These are phyloP conservation scores for Cladosporium sp. DNA, from an alignment of 2,329 filamentous ascomycete genomes.

Conservation along the genomic window DNA sequence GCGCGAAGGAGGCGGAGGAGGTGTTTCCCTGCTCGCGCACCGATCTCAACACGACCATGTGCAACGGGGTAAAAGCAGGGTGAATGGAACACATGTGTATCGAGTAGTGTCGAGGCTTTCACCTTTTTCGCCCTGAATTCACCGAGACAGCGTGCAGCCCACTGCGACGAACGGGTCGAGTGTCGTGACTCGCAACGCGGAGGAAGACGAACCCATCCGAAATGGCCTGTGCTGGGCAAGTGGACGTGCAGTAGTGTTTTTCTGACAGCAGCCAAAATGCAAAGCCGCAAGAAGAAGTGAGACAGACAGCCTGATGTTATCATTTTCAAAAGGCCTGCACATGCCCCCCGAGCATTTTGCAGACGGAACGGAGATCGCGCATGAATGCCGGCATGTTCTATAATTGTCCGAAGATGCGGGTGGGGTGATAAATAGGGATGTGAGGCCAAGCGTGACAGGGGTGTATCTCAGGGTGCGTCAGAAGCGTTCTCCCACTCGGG, in stretches of 20 bases:
- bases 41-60: neutral
- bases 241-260: neutral
- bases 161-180: slow-evolving; percentile 1
- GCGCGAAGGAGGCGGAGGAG: neutral
- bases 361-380: neutral
- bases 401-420: neutral
- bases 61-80: neutral
- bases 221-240: neutral
- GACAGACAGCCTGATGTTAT: too few species aligned
- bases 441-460: slow-evolving; percentile 10
- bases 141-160: slow-evolving; percentile 1
- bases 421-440: slow-evolving; percentile 5
- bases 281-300: too few species aligned
- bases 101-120: neutral
- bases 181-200: neutral
- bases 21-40: neutral
- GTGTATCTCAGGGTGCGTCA: neutral
- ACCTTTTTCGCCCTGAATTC: neutral
- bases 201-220: neutral
- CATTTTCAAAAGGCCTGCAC: neutral
- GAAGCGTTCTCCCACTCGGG: neutral
- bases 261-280: too few species aligned
- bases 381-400: slow-evolving; percentile 6
- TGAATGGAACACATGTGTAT: slow-evolving; percentile 3
- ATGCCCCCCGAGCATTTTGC: slow-evolving; percentile 2